Evolutionary conservation across 768 basidiomycete species (phyloP).

Genomic region (Coprinopsis strossmayeri): DNA sequence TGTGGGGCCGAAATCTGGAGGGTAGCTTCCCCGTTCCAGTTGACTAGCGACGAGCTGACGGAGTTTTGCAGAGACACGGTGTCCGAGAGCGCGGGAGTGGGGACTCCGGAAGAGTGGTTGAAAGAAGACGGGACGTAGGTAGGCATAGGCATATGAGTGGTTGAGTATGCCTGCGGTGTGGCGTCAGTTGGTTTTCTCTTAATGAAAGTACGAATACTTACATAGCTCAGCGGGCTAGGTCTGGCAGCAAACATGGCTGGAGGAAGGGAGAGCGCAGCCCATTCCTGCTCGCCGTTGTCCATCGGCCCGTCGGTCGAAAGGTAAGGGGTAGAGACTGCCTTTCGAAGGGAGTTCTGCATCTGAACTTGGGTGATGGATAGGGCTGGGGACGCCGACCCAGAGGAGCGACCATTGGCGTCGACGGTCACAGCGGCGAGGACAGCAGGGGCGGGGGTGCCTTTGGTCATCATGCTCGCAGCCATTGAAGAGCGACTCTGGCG

Average conservation of each 20-base stretch:
- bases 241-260: neutral
- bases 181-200: neutral
- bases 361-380: neutral
- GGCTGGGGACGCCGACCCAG: slow-evolving; percentile 5
- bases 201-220: neutral
- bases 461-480: slow-evolving; percentile 8
- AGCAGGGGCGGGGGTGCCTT: slow-evolving; percentile 7
- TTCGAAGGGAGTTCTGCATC: slow-evolving; percentile 6
- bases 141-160: slow-evolving; percentile 9
- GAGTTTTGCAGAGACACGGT: slow-evolving; percentile 16
- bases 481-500: slow-evolving; percentile 18
- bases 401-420: slow-evolving; percentile 7
- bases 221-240: neutral
- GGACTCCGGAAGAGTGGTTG: slow-evolving; percentile 11
- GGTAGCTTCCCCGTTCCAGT: slow-evolving; percentile 30
- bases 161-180: neutral
- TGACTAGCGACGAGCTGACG: slow-evolving; percentile 30
- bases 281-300: neutral
- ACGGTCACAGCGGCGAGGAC: slow-evolving; percentile 15
- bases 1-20: slow-evolving; percentile 14
- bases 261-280: neutral
- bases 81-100: slow-evolving; percentile 12
- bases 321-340: slow-evolving; percentile 6
- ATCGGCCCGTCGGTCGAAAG: slow-evolving; percentile 1
- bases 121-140: slow-evolving; percentile 11